Evolutionary conservation across 345 rosid genomes (phyloP).

Genomic region (Corchorus olitorius): DNA sequence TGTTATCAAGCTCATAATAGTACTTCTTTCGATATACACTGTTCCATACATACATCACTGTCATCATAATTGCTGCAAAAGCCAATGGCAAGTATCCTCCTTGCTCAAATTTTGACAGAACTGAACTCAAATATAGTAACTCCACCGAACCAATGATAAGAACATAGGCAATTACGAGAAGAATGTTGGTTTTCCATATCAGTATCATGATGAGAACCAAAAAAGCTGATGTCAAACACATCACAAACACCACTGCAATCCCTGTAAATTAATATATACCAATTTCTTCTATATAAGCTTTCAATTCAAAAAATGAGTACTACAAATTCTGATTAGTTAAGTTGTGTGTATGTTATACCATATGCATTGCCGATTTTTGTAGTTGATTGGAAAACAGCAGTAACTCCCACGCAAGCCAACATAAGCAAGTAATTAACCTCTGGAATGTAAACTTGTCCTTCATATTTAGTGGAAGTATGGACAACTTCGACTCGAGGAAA

Average conservation of each 20-base stretch:
- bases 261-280: too few relatives aligned
- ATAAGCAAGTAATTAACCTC: constrained; percentile 80
- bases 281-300: too few relatives aligned
- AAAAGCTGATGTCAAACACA: too few relatives aligned
- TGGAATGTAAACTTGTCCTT: constrained; percentile 85
- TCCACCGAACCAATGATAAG: constrained; percentile 30
- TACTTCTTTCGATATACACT: constrained; percentile 46
- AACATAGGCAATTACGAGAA: constrained; percentile 4
- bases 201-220: too few relatives aligned
- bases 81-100: constrained; percentile 61
- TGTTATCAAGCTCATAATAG: constrained; percentile 52
- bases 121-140: constrained; percentile 38
- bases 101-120: constrained; percentile 49
- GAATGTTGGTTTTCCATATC: constrained; percentile 51
- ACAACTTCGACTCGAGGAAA: constrained; percentile 82
- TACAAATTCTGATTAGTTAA: too few relatives aligned
- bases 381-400: constrained; percentile 50
- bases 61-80: constrained; percentile 37
- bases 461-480: constrained; percentile 71
- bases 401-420: constrained; percentile 65
- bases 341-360: too few relatives aligned
- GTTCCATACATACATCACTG: constrained; percentile 55
- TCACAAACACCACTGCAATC: too few relatives aligned
- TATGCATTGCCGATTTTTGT: constrained; percentile 74
- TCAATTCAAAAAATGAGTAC: too few relatives aligned